Evolutionary conservation across 345 rosid genomes (phyloP).

Genomic region (Syzygium aqueum): DNA sequence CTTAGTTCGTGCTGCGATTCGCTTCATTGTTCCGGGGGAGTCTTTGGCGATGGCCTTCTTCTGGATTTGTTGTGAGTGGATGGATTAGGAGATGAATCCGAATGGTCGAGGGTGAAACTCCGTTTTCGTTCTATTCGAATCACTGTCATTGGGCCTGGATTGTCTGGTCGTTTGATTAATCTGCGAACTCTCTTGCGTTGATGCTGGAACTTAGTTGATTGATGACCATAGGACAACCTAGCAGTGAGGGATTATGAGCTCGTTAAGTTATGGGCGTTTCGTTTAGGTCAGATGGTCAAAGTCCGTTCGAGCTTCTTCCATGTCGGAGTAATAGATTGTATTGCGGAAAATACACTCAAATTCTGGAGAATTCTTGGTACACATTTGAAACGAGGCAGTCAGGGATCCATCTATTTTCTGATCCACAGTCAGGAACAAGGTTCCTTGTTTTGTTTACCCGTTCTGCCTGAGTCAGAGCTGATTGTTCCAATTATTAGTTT

Average conservation of each 20-base stretch:
- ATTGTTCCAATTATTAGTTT: neutral
- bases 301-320: neutral
- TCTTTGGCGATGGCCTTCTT: neutral
- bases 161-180: neutral
- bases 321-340: neutral
- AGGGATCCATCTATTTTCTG: neutral
- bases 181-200: neutral
- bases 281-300: neutral
- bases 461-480: neutral
- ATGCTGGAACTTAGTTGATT: neutral
- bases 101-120: neutral
- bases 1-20: neutral
- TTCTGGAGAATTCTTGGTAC: neutral
- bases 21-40: neutral
- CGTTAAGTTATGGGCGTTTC: neutral
- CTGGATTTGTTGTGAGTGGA: neutral
- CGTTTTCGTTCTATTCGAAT: neutral
- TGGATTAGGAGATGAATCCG: neutral
- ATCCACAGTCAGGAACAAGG: neutral
- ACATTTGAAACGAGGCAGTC: neutral
- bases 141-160: neutral
- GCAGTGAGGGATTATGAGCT: neutral
- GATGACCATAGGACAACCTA: neutral
- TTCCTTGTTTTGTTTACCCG: neutral
- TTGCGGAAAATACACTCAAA: neutral